A percentile compares a stretch with the other conserved stretches of the same genome.
These are phyloP conservation scores for Claviceps sp. DNA, from an alignment of 2,329 filamentous ascomycete genomes.

Conservation along the genomic window DNA sequence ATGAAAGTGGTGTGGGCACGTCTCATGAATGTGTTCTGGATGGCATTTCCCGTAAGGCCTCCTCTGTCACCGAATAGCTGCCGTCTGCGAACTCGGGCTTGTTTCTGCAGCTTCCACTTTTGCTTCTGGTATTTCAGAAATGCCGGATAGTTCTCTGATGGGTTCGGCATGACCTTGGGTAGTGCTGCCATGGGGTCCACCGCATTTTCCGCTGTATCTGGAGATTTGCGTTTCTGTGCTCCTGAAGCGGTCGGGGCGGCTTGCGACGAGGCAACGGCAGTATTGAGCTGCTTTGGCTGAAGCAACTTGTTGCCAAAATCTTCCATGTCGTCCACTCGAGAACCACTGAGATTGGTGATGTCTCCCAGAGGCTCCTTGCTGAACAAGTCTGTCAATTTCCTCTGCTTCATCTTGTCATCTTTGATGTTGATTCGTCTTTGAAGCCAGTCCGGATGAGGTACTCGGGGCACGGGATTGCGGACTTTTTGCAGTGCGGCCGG, in stretches of 20 bases:
- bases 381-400: conserved; percentile 94
- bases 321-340: conserved; percentile 55
- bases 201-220: conserved; percentile 49
- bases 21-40: conserved; percentile 67
- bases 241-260: conserved; percentile 15
- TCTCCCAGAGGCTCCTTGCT: conserved; percentile 56
- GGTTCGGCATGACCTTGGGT: conserved; percentile 70
- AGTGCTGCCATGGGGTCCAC: conserved; percentile 70
- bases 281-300: conserved; percentile 47
- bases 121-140: conserved; percentile 93
- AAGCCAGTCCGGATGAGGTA: conserved; percentile 93
- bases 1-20: conserved; percentile 84
- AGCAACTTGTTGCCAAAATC: conserved; percentile 61
- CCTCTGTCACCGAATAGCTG: conserved; percentile 87
- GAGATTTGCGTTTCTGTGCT: conserved; percentile 58
- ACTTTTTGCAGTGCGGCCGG: conserved; percentile 92
- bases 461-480: conserved; percentile 82
- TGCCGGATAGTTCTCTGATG: conserved; percentile 72
- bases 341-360: conserved; percentile 50
- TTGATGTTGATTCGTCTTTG: conserved; percentile 87
- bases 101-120: conserved; percentile 97
- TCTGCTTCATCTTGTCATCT: conserved; percentile 96
- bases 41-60: conserved; percentile 33
- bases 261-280: conserved; percentile 43
- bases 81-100: conserved; percentile 69